phyloP scores from a whole-genome alignment of 2,329 filamentous ascomycete species.

The Ophiostoma australiae region DNA sequence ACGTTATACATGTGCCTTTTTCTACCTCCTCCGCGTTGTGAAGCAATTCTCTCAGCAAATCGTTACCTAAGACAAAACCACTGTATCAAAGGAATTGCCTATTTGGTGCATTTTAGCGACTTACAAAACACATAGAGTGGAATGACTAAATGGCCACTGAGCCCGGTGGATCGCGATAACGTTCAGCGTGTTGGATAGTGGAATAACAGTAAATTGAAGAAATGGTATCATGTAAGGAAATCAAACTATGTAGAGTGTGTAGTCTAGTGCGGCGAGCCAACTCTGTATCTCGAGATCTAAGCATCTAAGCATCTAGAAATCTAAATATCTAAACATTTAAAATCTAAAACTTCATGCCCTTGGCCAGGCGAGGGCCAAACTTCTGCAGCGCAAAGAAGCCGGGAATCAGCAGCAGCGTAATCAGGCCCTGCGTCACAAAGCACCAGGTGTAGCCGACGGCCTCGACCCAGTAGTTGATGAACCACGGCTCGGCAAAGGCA shows the following conservation, averaged over 20 bases:
- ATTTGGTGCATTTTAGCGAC: constrained; percentile 3
- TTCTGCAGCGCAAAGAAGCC: constrained; percentile 1
- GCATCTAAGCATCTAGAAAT: no score
- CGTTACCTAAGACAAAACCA: neutral
- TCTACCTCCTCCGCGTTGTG: constrained; percentile 8
- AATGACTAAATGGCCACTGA: neutral
- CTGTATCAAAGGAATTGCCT: constrained; percentile 10
- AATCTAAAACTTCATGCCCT: constrained; percentile 12
- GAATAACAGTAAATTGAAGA: neutral
- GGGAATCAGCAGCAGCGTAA: constrained; percentile 17
- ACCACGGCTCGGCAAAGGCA: constrained; percentile 18
- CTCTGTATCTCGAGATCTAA: no score
- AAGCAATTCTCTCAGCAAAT: constrained; percentile 5
- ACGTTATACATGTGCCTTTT: neutral
- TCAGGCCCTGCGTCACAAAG: constrained; percentile 16
- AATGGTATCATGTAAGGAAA: constrained; percentile 9
- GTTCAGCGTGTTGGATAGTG: neutral
- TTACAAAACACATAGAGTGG: neutral
- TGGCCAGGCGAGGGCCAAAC: constrained; percentile 9
- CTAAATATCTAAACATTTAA: neutral
- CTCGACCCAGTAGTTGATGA: constrained; percentile 19
- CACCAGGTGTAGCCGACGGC: constrained; percentile 18
- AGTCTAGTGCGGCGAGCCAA: neutral
- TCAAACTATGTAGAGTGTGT: neutral
- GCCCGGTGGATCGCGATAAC: neutral